Evolutionary conservation across 169 alveolate genomes (phyloP).

Genomic region (Neospora caninum): DNA sequence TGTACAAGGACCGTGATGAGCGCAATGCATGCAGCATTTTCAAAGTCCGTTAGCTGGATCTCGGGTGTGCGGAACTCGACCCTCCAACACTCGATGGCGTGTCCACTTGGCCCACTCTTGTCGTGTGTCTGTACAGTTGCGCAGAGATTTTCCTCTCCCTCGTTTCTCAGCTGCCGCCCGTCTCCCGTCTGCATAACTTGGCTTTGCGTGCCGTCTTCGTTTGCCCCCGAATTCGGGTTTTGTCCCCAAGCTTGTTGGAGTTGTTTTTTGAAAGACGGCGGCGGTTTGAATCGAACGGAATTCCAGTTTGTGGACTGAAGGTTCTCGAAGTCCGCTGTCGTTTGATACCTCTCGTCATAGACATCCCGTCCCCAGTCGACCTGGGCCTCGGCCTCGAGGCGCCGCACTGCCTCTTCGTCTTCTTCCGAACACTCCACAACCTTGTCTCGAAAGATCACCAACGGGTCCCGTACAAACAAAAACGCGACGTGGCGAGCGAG

Average conservation of each 20-base stretch:
- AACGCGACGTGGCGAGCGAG: conserved; percentile 91
- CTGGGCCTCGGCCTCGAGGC: background rate
- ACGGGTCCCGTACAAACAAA: conserved; percentile 92
- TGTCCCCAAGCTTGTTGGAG: background rate
- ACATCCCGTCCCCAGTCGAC: conserved; percentile 61
- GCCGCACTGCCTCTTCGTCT: background rate
- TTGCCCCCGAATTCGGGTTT: background rate
- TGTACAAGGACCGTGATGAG: conserved; percentile 62
- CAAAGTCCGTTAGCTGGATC: conserved; percentile 93
- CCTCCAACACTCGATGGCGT: conserved; percentile 89
- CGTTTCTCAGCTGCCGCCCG: background rate
- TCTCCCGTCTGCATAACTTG: background rate
- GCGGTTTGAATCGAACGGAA: conserved; percentile 96
- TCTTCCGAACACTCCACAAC: background rate
- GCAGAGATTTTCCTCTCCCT: background rate
- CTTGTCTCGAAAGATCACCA: conserved; percentile 84
- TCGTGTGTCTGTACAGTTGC: conserved; percentile 33
- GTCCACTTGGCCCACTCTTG: conserved; percentile 55
- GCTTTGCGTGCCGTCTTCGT: background rate
- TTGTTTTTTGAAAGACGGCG: conserved; percentile 79
- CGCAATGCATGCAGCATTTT: conserved; percentile 89
- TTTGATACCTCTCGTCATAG: conserved; percentile 56
- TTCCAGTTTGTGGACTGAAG: conserved; percentile 97
- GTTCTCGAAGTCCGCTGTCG: conserved; percentile 91
- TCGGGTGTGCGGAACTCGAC: conserved; percentile 96